phyloP scores from a whole-genome alignment of 2,329 filamentous ascomycete genomes.

The Colletotrichum sp. region DNA sequence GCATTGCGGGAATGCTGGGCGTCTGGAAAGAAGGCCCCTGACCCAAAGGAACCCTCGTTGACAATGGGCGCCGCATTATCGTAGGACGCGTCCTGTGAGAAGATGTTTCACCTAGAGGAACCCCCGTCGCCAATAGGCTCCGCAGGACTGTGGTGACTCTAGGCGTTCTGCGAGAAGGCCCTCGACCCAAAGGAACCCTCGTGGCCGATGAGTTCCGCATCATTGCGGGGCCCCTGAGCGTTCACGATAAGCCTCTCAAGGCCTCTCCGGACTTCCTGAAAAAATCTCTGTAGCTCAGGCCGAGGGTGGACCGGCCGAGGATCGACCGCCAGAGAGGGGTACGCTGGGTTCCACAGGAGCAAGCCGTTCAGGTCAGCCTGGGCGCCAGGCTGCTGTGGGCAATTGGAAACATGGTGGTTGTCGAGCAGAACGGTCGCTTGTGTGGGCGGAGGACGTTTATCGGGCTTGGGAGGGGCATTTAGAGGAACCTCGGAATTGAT shows the following conservation, averaged over 20 bases:
- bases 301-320: not conserved
- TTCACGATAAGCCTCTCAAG: not conserved
- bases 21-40: not conserved
- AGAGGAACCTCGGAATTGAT: not conserved
- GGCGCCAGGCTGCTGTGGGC: not conserved
- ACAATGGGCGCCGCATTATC: not conserved
- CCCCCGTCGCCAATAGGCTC: not conserved
- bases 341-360: not conserved
- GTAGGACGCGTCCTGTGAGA: not conserved
- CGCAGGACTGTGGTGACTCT: not conserved
- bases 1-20: not conserved
- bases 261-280: not conserved
- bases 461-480: not conserved
- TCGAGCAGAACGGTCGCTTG: not conserved
- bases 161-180: not conserved
- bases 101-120: not conserved
- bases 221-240: not conserved
- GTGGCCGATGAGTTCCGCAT: not conserved
- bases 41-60: not conserved
- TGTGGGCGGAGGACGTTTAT: not conserved
- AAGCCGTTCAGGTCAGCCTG: not conserved
- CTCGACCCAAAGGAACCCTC: not conserved
- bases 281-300: not conserved
- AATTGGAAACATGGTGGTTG: not conserved
- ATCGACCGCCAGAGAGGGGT: not conserved